phyloP scores from a whole-genome alignment of 495 filamentous ascomycete genomes.

The Trichoderma gamsii region DNA sequence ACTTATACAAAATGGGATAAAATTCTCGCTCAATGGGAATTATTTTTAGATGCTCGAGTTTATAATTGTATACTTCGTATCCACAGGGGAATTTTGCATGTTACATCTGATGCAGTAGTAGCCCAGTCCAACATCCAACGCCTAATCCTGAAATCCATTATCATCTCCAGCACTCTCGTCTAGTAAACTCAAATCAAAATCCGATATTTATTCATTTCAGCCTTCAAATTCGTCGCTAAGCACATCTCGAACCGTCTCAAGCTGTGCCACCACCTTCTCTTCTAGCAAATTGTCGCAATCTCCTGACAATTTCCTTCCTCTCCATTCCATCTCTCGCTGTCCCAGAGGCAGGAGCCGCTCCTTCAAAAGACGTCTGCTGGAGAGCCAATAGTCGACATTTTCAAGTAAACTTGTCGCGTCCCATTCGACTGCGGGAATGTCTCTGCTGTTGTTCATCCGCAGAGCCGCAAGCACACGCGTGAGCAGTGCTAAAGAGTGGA shows the following conservation, averaged over 20 bases:
- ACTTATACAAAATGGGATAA: neutral
- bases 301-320: conserved; percentile 25
- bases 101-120: conserved; percentile 13
- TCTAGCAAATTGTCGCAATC: conserved; percentile 55
- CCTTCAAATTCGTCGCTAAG: conserved; percentile 36
- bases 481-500: conserved; percentile 69
- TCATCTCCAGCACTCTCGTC: neutral
- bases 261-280: conserved; percentile 62
- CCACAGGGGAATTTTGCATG: neutral
- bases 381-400: conserved; percentile 70
- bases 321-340: conserved; percentile 62
- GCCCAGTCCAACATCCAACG: conserved; percentile 13
- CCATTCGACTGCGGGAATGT: conserved; percentile 65
- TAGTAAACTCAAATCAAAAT: neutral
- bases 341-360: conserved; percentile 65
- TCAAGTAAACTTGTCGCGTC: conserved; percentile 63
- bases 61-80: neutral
- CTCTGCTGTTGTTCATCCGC: conserved; percentile 53
- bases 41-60: conserved; percentile 9
- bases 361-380: conserved; percentile 52
- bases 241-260: conserved; percentile 49
- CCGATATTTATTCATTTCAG: neutral
- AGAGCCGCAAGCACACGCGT: conserved; percentile 56
- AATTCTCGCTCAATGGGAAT: conserved; percentile 10
- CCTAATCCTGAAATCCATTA: conserved; percentile 12